Percentiles rank a stretch among this genome's conserved stretches.
Conservation (phyloP, 305 asterid species). For the Ajuga reptans region DNA sequence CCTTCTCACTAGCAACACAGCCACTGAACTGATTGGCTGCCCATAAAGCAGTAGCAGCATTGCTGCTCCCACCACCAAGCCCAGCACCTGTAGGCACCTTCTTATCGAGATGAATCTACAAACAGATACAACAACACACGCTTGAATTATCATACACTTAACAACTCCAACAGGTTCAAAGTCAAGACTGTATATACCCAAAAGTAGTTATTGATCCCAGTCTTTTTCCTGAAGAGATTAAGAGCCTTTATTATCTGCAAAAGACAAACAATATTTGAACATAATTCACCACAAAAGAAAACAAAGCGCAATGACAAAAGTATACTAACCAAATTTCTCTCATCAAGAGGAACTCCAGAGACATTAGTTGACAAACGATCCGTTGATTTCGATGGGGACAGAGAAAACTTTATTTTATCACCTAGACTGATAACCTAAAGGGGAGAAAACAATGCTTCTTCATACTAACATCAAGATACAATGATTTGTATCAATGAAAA, state of each 20-base stretch:
- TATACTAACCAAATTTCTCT: conserved; percentile 81
- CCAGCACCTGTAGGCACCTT: conserved; percentile 97
- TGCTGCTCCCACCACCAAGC: conserved; percentile 98
- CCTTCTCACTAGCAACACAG: conserved; percentile 72
- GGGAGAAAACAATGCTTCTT: neutral
- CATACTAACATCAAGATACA: neutral
- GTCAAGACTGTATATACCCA: conserved; percentile 41
- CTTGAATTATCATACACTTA: neutral
- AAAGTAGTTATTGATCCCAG: conserved; percentile 66
- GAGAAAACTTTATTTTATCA: conserved; percentile 76
- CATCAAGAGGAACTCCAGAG: conserved; percentile 88
- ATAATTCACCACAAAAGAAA: neutral
- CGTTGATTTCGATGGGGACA: conserved; percentile 68
- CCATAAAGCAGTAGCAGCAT: conserved; percentile 99
- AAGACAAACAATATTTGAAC: conserved; percentile 2
- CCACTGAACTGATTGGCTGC: conserved; percentile 96
- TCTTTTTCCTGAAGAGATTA: conserved; percentile 83
- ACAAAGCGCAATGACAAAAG: neutral
- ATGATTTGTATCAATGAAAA: neutral
- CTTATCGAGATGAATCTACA: conserved; percentile 90
- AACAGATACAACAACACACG: conserved; percentile 5
- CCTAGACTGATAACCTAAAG: conserved; percentile 87
- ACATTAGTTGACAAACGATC: conserved; percentile 79
- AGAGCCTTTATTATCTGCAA: conserved; percentile 88
- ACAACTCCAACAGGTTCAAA: neutral